Evolutionary conservation across 176 grass and related monocot species (phyloP), one percentile per base, ranked within the genome.

Genomic region (Cenchrus purpureus): DNA sequence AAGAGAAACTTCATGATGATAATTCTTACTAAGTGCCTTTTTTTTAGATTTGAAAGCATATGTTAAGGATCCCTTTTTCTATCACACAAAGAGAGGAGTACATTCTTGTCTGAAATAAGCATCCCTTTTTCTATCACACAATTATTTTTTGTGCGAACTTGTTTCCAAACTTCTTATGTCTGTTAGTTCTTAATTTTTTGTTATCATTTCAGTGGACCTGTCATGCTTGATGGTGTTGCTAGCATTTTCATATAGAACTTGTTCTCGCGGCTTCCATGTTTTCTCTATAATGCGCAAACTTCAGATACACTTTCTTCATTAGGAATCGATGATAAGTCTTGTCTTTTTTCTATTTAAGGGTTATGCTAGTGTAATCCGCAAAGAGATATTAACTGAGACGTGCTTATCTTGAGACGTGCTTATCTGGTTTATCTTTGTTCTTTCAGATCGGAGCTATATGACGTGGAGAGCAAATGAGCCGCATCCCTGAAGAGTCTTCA

Each of bases 381-480:
- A 61, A 76, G 12, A 76, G 50, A 34, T 40, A 49, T 76, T 34
- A 34, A 34, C 34, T n/a, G n/a, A n/a, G n/a, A n/a, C n/a, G n/a
- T n/a, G n/a, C n/a, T n/a, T n/a, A n/a, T n/a, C n/a, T n/a, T 34
- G 34, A 34, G 73, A 43, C 22, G n/a, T 78, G 31, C 76, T 81
- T 71, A 88, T 77, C 25, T 10, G 6, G 8, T 64, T 59, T 79
- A 14, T 76, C 44, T 12, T 79, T 86, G 34, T 75, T 74, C 16
- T 89, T 86, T 89, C 86, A 92, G 90, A 89, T 88, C 90, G 3
- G 90, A 92, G 43, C 59, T 89, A 22, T 88, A 89, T 69, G 90
- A 92, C 15, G 69, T 63, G 17, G 90, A 92, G 83, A 89, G 86
- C 77, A 91, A 92, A 76, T 92, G 83, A 92, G 61, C 45, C 32